Base-by-base conservation (phyloP, 495 filamentous ascomycete species). In the Xylaria grammica region DNA sequence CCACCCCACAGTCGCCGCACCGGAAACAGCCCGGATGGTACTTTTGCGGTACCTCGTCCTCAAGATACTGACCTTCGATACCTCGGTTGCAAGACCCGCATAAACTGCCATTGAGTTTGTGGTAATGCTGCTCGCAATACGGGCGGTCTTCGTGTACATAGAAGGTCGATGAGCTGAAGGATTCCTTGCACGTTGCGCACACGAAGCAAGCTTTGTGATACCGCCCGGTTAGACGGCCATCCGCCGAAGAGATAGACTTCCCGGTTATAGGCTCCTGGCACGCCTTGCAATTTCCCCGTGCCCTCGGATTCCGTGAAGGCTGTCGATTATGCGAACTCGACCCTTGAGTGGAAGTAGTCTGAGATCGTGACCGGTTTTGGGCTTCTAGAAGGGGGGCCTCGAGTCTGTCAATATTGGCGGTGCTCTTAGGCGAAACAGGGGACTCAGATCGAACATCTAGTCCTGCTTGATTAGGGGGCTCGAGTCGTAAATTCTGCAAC, bases 151-250 rank as follows among this genome's bases (percentile, higher is more conserved):
- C 79, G 38, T 92, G 79, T 40, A 99, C 93, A 76, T 99, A 99
- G 70, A 99, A 99, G 56, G 95, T 94, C 1, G 91, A 84, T 0
- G 94, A 94, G 49, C 87, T 81, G 70, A 99, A 99, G 2, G 94
- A 91, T 26, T 86, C 84, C 13, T 78, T 78, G 79, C 95, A 99
- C 7, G 90, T 92, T 3, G 86, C 86, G 81, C 95, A 99, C 4
- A 94, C 91, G 74, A 99, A 98, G 71, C 95, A 99, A 15, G 88
- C 83, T 68, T 94, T 93, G 76, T 99, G 95, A 70, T 97, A 99
- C 38, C 93, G 88, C 0, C 95, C 95, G 2, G 94, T 96, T 4
- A 99, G 83, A 48, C 94, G 90, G 22, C 96, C 96, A 66, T 97
- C 95, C 1, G 94, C 93, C 15, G 91, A 95, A 29, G 93, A 95